phyloP scores from a whole-genome alignment of 2,329 filamentous ascomycete species.

The Cordyceps cicadae region DNA sequence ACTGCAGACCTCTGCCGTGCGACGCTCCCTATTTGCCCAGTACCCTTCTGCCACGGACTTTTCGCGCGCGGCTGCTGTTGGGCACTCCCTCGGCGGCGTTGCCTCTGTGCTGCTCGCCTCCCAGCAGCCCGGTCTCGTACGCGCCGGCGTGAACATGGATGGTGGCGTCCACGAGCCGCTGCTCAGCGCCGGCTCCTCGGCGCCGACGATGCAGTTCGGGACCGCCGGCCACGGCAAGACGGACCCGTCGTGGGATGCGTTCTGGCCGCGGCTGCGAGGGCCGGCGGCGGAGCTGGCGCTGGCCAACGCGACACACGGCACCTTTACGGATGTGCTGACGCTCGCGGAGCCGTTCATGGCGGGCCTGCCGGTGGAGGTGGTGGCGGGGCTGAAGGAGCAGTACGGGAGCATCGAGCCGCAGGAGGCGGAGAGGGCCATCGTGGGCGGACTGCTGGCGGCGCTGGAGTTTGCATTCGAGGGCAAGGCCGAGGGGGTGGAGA shows the following conservation, averaged over 20 bases:
- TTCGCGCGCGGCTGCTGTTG: slow-evolving; percentile 21
- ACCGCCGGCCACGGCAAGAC: slow-evolving; percentile 12
- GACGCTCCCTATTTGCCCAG: not conserved
- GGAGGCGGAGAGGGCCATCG: not conserved
- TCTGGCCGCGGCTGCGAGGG: slow-evolving; percentile 15
- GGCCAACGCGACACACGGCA: slow-evolving; percentile 14
- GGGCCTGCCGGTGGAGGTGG: not conserved
- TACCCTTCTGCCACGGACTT: slow-evolving; percentile 17
- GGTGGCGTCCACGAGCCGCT: slow-evolving; percentile 22
- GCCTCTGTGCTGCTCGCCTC: slow-evolving; percentile 22
- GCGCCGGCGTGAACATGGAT: slow-evolving; percentile 29
- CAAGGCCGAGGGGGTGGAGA: not conserved
- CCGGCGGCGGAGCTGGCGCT: slow-evolving; percentile 14
- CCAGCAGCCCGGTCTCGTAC: slow-evolving; percentile 21
- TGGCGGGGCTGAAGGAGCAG: not conserved
- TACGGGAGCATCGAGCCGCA: not conserved
- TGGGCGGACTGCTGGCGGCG: not conserved
- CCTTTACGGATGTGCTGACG: slow-evolving; percentile 16
- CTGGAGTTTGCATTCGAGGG: slow-evolving; percentile 5
- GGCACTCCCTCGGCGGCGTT: slow-evolving; percentile 29
- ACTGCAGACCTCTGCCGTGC: slow-evolving; percentile 14
- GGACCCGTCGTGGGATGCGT: slow-evolving; percentile 16
- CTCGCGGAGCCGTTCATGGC: slow-evolving; percentile 5
- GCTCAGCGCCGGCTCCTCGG: slow-evolving; percentile 15
- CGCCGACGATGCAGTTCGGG: slow-evolving; percentile 17